Percentiles rank a stretch among this genome's conserved stretches.
Conservation (phyloP, 78 protist genomes). For the Mastigamoeba balamuthi region DNA sequence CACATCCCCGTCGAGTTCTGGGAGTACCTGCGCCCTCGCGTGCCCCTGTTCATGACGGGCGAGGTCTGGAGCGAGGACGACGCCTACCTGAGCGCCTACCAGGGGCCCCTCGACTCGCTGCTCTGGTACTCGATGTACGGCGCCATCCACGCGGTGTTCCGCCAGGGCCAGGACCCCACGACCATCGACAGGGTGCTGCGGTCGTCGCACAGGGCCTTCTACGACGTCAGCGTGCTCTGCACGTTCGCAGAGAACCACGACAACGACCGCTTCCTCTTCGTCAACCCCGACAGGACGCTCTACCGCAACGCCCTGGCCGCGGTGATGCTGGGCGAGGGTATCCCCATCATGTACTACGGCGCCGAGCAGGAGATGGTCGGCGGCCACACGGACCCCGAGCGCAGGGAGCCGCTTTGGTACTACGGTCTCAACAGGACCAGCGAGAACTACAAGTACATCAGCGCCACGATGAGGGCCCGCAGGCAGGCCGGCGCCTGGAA, state of each 20-base stretch:
- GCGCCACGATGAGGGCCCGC: not conserved
- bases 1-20: slow-evolving; percentile 16
- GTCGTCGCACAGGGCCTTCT: not conserved
- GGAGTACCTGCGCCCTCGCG: not conserved
- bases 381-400: slow-evolving; percentile 30
- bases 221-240: not conserved
- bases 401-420: slow-evolving; percentile 46
- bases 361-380: slow-evolving; percentile 42
- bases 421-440: not conserved
- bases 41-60: slow-evolving; percentile 23
- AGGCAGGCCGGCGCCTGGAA: too few relatives aligned
- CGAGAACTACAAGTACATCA: not conserved
- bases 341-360: slow-evolving; percentile 58
- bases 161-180: too few relatives aligned
- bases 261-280: slow-evolving; percentile 43
- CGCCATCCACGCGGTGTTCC: too few relatives aligned
- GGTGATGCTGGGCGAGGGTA: not conserved
- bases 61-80: slow-evolving; percentile 46
- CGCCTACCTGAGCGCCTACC: slow-evolving; percentile 11
- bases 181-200: too few relatives aligned
- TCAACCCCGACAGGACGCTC: not conserved
- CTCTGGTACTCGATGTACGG: slow-evolving; percentile 48
- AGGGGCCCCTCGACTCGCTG: slow-evolving; percentile 7
- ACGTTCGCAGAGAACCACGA: slow-evolving; percentile 67
- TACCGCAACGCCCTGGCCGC: slow-evolving; percentile 32